Evolutionary conservation across 805 yeast species (phyloP).

Genomic region (Metschnikowia santaceciliae): DNA sequence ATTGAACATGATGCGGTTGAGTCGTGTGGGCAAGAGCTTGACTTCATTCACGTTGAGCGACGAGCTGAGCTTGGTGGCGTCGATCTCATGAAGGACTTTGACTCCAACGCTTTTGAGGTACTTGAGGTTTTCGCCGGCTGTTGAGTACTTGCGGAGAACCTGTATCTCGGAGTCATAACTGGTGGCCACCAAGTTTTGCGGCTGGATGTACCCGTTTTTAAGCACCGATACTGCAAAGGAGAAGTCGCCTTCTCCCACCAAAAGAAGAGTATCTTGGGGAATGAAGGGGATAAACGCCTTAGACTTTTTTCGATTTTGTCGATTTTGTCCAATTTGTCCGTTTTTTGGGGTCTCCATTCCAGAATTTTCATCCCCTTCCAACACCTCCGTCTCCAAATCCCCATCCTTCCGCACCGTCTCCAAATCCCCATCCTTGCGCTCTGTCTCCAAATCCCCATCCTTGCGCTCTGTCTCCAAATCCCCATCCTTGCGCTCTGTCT

Average conservation of each 20-base stretch:
- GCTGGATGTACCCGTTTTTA: conserved; percentile 42
- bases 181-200: conserved; percentile 64
- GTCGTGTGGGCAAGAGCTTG: conserved; percentile 7
- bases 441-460: too few species aligned
- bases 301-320: conserved; percentile 1
- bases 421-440: too few species aligned
- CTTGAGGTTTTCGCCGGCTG: conserved; percentile 42
- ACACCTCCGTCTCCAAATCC: too few species aligned
- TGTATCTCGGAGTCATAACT: conserved; percentile 65
- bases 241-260: conserved; percentile 96
- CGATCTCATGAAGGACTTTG: conserved; percentile 55
- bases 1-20: conserved; percentile 68
- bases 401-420: too few species aligned
- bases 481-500: too few species aligned
- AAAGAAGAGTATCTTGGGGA: conserved; percentile 48
- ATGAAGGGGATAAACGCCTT: conserved; percentile 61
- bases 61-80: conserved; percentile 60
- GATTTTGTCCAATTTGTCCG: too few species aligned
- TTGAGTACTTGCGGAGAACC: conserved; percentile 62
- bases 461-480: too few species aligned
- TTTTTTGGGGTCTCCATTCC: conserved; percentile 7
- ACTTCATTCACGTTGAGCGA: conserved; percentile 43
- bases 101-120: conserved; percentile 34
- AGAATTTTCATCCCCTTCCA: conserved; percentile 22
- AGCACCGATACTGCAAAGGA: conserved; percentile 71